Percentiles rank a stretch among this genome's conserved stretches.
phyloP scores from a whole-genome alignment of 768 basidiomycete species.

The Amanita exitialis region DNA sequence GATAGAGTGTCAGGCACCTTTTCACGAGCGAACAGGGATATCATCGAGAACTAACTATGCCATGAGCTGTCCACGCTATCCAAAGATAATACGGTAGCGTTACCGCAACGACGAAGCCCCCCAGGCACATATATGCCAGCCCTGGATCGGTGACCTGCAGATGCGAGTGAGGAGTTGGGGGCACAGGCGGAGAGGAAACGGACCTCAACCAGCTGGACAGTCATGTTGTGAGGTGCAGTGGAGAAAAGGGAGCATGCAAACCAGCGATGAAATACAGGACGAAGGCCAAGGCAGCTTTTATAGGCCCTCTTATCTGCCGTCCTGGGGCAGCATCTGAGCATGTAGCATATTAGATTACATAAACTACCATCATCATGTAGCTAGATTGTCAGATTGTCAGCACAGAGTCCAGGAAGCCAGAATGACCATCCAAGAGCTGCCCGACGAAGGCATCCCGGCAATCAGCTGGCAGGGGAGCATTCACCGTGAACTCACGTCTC shows the following conservation, averaged over 20 bases:
- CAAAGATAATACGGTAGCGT: conserved; percentile 4
- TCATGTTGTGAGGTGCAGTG: too few relatives aligned
- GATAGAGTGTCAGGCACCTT: conserved; percentile 29
- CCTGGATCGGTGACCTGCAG: conserved; percentile 40
- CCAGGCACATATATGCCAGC: conserved; percentile 53
- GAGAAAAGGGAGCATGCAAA: too few relatives aligned
- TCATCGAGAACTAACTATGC: conserved; percentile 69
- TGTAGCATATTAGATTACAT: too few relatives aligned
- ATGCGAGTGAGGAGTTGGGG: not conserved
- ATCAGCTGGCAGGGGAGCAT: not conserved
- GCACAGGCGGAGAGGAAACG: not conserved
- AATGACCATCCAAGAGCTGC: too few relatives aligned
- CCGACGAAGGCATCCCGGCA: too few relatives aligned
- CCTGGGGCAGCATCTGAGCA: too few relatives aligned
- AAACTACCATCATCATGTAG: too few relatives aligned
- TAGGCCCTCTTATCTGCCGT: too few relatives aligned
- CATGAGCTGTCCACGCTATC: not conserved
- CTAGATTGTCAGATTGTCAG: too few relatives aligned
- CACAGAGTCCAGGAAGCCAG: too few relatives aligned
- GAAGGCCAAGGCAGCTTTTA: not conserved
- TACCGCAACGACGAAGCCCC: conserved; percentile 38
- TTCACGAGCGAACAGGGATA: conserved; percentile 78
- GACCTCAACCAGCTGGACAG: not conserved
- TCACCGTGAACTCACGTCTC: conserved; percentile 11
- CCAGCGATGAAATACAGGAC: not conserved